Percentiles rank a stretch among this genome's conserved stretches.
Conservation (phyloP, 2,329 filamentous ascomycete genomes). For the Didymosphaeria variabile region DNA sequence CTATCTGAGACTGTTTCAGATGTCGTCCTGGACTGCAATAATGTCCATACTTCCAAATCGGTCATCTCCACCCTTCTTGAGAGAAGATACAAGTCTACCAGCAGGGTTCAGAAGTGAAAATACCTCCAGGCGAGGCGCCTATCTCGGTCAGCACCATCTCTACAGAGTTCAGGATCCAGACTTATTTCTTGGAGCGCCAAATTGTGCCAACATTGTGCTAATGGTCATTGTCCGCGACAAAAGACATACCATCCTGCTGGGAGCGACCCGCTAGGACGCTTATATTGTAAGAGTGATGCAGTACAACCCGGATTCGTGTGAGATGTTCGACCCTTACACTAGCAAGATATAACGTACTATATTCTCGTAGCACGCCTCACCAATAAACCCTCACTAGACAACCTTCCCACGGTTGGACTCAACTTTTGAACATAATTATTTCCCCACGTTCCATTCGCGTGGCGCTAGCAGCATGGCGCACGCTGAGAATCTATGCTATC, state of each 20-base stretch:
- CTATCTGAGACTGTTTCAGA: neutral
- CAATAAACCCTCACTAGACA: constrained; percentile 19
- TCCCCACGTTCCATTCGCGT: constrained; percentile 29
- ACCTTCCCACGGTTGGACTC: constrained; percentile 31
- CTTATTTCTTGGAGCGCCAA: constrained; percentile 13
- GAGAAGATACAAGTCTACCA: constrained; percentile 18
- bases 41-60: neutral
- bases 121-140: constrained; percentile 11
- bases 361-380: constrained; percentile 30
- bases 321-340: constrained; percentile 14
- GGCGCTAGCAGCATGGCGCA: constrained; percentile 34
- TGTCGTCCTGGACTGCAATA: neutral
- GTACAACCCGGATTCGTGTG: constrained; percentile 19
- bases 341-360: constrained; percentile 20
- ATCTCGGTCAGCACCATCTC: constrained; percentile 23
- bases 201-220: constrained; percentile 26
- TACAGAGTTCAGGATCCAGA: constrained; percentile 14
- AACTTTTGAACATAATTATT: constrained; percentile 29
- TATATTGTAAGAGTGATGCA: constrained; percentile 32
- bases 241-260: neutral
- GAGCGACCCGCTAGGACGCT: constrained; percentile 17
- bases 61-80: constrained; percentile 2
- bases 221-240: constrained; percentile 16
- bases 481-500: constrained; percentile 29
- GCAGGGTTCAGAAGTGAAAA: constrained; percentile 14